Conservation (phyloP, 192 early-diverging fungal genomes). For the Coemansia sp. region DNA sequence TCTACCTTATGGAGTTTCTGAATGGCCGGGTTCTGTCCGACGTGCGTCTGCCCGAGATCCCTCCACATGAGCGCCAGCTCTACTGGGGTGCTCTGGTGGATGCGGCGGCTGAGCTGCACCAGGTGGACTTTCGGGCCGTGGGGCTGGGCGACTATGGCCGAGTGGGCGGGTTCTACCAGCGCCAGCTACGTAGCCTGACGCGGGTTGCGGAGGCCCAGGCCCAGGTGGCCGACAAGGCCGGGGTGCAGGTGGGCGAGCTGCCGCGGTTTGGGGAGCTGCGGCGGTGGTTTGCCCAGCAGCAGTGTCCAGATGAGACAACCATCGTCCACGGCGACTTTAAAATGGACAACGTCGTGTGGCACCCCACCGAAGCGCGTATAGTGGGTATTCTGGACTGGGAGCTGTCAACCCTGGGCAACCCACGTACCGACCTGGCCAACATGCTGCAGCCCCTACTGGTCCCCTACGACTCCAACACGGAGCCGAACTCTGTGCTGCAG, state of each 20-base stretch:
- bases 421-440: conserved; percentile 85
- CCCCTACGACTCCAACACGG: conserved; percentile 20
- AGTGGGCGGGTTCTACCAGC: conserved; percentile 69
- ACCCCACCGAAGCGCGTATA: conserved; percentile 63
- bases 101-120: conserved; percentile 75
- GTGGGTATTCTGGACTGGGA: conserved; percentile 94
- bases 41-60: conserved; percentile 51
- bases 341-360: conserved; percentile 73
- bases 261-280: conserved; percentile 62
- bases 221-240: conserved; percentile 50
- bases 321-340: conserved; percentile 95
- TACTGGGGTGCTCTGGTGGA: conserved; percentile 70
- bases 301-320: conserved; percentile 67
- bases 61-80: conserved; percentile 47
- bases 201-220: conserved; percentile 68
- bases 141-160: conserved; percentile 70
- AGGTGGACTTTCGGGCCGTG: conserved; percentile 55
- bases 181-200: conserved; percentile 68
- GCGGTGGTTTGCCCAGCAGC: conserved; percentile 65
- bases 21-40: conserved; percentile 83
- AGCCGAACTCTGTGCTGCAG: neutral
- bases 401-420: conserved; percentile 86
- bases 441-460: conserved; percentile 67
- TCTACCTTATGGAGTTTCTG: conserved; percentile 95
- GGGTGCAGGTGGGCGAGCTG: conserved; percentile 62